A percentile compares a stretch with the other conserved stretches of the same genome.
Conservation (phyloP, 768 basidiomycete species). For the Suillus ampliporus region DNA sequence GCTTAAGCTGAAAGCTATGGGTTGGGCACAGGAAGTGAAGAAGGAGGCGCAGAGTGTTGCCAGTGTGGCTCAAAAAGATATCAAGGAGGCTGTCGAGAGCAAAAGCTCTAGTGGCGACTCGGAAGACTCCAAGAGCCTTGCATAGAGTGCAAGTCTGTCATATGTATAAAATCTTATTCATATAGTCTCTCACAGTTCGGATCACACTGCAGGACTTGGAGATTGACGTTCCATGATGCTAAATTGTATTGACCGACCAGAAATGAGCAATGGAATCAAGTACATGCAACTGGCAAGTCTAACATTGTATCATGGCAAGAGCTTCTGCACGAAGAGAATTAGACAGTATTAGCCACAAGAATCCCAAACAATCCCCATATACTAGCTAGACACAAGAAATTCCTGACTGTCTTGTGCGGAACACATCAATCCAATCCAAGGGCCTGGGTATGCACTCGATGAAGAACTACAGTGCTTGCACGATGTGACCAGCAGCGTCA, state of each 20-base stretch:
- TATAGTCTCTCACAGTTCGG: not conserved
- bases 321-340: too few relatives aligned
- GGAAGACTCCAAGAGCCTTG: slow-evolving; percentile 4
- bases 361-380: too few relatives aligned
- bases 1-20: slow-evolving; percentile 69
- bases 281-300: not conserved
- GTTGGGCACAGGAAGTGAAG: slow-evolving; percentile 41
- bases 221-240: not conserved
- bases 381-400: too few relatives aligned
- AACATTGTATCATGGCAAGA: too few relatives aligned
- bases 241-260: not conserved
- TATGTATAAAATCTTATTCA: not conserved
- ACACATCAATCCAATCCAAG: too few relatives aligned
- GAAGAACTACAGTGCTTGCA: too few relatives aligned
- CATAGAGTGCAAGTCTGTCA: slow-evolving; percentile 1
- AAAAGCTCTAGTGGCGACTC: slow-evolving; percentile 1
- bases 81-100: slow-evolving; percentile 21
- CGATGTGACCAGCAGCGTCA: too few relatives aligned
- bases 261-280: not conserved
- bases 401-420: too few relatives aligned
- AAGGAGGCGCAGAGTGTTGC: slow-evolving; percentile 27
- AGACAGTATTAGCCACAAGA: too few relatives aligned
- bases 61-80: slow-evolving; percentile 32
- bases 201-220: not conserved
- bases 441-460: too few relatives aligned